Evolutionary conservation across 495 filamentous ascomycete genomes (phyloP), one percentile per base, ranked within the genome.

Genomic region (Podospora tetraspora): DNA sequence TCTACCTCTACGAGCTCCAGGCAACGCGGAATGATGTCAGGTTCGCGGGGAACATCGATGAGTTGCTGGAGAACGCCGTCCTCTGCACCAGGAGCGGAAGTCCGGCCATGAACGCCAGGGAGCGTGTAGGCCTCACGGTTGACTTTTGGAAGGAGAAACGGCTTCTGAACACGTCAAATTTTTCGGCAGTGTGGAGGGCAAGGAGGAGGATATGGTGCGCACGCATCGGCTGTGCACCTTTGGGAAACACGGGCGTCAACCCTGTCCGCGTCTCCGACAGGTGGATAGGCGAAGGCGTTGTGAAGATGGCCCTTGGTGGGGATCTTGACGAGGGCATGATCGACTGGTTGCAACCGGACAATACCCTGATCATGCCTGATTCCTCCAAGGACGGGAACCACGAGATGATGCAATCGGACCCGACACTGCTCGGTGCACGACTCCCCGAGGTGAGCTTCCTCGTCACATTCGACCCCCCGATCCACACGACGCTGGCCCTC

Each of bases 131-230:
- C 11, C 77, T 97, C 64, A 86, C 86, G 25, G 71, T 97, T 56
- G 91, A 97, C 69, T 99, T 96, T 76, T 97, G 94, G 95, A 88
- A 87, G 71, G 85, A 89, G 59, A 83, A 82, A 59, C 83, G 86
- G 32, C 82, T 84, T 27, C 70, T 87, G 59, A 69, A 79, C 8
- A 77, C 81, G 67, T 75, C 71, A 13, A 71, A 61, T 5, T 64
- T 69, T 59, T 30, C 64, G 7, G 73, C 61, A 1, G 29, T 81
- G 80, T 64, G 61, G 10, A 61, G 64, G n/a, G 63, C 72, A 13
- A 66, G 78, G 13, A 70, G 77, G 22, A 76, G 78, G 67, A 86
- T 84, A 6, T 92, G 86, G 83, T 82, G 85, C 0, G 77, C 91
- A 5, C 71, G 87, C 57, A 84, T 94, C 66, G 89, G 89, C 66